Conservation (phyloP, 2,329 filamentous ascomycete species). For the Dendryphion nanum region DNA sequence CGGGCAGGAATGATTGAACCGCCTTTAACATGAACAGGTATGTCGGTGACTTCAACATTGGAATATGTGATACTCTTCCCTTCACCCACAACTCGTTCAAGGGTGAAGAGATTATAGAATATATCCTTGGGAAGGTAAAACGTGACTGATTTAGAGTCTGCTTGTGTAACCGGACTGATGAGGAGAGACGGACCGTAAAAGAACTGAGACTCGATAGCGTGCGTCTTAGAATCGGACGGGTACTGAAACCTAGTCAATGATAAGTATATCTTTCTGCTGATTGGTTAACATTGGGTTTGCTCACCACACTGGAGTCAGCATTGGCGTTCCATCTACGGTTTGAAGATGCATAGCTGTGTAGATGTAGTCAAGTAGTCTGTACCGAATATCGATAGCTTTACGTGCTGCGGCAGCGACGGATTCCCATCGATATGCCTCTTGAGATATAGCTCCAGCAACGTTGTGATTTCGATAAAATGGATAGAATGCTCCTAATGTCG, state of each 20-base stretch:
- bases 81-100: constrained; percentile 28
- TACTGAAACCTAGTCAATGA: constrained; percentile 56
- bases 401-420: constrained; percentile 63
- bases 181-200: constrained; percentile 58
- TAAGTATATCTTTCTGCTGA: not conserved
- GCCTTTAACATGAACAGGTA: constrained; percentile 64
- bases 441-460: constrained; percentile 56
- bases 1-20: constrained; percentile 64
- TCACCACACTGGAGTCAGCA: constrained; percentile 68
- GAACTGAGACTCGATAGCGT: constrained; percentile 54
- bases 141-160: constrained; percentile 51
- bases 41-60: constrained; percentile 50
- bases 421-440: constrained; percentile 60
- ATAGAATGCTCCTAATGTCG: constrained; percentile 67
- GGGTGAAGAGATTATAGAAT: constrained; percentile 44
- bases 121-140: constrained; percentile 59
- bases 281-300: constrained; percentile 43
- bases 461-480: constrained; percentile 77
- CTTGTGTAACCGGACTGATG: constrained; percentile 55
- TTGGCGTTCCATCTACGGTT: constrained; percentile 60
- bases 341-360: constrained; percentile 69
- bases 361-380: constrained; percentile 75
- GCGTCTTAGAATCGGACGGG: constrained; percentile 53
- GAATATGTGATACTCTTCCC: constrained; percentile 46
- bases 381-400: constrained; percentile 68